Base-by-base conservation (phyloP, 768 basidiomycete species). In the Xerocomellus intermedius region DNA sequence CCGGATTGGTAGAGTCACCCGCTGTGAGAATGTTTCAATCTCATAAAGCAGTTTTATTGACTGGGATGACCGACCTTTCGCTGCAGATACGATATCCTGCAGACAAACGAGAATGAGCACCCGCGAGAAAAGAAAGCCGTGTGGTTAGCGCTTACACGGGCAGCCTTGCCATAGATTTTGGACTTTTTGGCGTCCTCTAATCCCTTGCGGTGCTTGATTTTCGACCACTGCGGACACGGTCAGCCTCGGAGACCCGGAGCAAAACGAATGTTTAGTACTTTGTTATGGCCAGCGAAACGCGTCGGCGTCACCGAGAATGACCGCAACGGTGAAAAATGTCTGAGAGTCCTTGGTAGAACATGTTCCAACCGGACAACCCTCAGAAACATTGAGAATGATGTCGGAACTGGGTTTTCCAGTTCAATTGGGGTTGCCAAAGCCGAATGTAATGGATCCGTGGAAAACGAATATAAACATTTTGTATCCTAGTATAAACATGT, bases 121-220 rank as follows among this genome's bases (percentile, higher is more conserved):
- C 14, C 8, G 52, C 30, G 24, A 36, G 26, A 12, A 12, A 46
- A 55, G 39, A 30, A 47, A 33, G 50, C 36, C 3, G 22, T 4
- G 49, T 17, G 43, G 42, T 13, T 3, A 14, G 22, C 37, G 61
- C 84, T 37, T 68, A 89, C 87, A 54, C 78, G 75, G 54, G 75
- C 76, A 16, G 80, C 78, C 65, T 74, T 83, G 33, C 80, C 75
- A 45, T 82, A 86, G n/a, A 84, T 43, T 41, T 74, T 73, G 49
- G 84, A 80, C 65, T 81, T 86, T 61, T 82, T 79, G 8, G 76
- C 74, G 64, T 89, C 87, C 58, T 78, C 81, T n/a, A 75, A 71
- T 17, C 84, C 86, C 63, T 89, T 89, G 64, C 77, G 81, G 52
- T 84, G 79, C 64, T 87, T 86, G 64, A 88, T 88, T 77, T 88